Base-by-base conservation (phyloP, 768 basidiomycete species). In the Hemileccinum rubropunctum region DNA sequence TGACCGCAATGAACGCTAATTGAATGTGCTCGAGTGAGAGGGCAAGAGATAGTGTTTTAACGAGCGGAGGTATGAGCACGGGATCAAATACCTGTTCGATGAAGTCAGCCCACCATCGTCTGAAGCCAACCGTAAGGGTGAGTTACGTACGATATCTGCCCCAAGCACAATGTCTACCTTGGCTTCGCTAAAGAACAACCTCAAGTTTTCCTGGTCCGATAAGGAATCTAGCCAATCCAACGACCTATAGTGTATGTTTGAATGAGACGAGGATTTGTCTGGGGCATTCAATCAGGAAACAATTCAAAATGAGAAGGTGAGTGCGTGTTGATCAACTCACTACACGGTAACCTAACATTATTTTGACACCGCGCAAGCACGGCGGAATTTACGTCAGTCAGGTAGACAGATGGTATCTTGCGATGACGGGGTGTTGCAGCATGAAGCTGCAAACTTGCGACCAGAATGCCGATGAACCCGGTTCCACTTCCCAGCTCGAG, bases 401-500 rank as follows among this genome's bases (percentile, higher is more conserved):
- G 56, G 65, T 74, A 76, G 9, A 86, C 39, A 4, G 61, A 52
- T 39, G 63, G 39, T 47, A 36, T 20, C 15, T 39, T 36, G 46
- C n/a, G 20, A 30, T 48, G 33, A 23, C 28, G 10, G n/a, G 45
- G n/a, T 13, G 27, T 44, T 17, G 28, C 32, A 15, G 45, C 34
- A 44, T 33, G 50, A n/a, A 56, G 42, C 20, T 91, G 89, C 14
- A 89, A 63, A 37, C 73, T 73, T 0, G 80, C 81, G 27, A 81
- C 63, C 7, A 89, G 64, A 34, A 80, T 77, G 4, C 87, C 90
- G 14, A 91, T 71, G 58, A 90, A 84, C n/a, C 90, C 90, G 3
- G 76, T 73, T 1, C 90, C 90, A 6, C 81, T 84, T 11, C 90
- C 90, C 1, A 91, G 73, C 62, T 92, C 90, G 10, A 92, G 75